phyloP scores from a whole-genome alignment of 192 early-diverging fungal genomes.

The Podila epicladia region DNA sequence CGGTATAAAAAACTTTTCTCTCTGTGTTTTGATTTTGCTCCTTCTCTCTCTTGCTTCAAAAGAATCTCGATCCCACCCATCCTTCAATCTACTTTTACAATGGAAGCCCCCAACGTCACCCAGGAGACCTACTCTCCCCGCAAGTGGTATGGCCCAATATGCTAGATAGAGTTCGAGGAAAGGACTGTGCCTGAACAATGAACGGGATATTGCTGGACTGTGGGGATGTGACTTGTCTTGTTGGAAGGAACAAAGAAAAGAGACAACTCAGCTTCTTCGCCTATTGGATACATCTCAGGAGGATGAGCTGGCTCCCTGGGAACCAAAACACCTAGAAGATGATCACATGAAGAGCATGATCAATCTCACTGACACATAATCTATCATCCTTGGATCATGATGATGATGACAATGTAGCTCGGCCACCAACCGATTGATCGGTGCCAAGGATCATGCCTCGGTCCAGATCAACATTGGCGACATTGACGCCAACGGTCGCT shows the following conservation, averaged over 20 bases:
- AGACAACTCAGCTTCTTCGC: no score
- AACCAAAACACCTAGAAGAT: no score
- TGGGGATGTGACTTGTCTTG: not conserved
- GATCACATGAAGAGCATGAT: no score
- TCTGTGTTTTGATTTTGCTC: not conserved
- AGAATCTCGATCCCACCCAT: slow-evolving; percentile 1
- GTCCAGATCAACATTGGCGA: slow-evolving; percentile 98
- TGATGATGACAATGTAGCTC: slow-evolving; percentile 64
- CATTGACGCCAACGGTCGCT: slow-evolving; percentile 84
- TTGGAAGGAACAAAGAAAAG: no score
- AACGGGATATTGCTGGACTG: no score
- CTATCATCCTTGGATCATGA: no score
- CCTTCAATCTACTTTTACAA: not conserved
- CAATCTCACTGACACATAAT: no score
- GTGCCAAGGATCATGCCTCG: slow-evolving; percentile 97
- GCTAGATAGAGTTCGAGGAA: not conserved
- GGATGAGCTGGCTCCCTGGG: no score
- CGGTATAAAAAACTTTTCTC: not conserved
- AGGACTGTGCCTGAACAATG: no score
- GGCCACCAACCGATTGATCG: slow-evolving; percentile 96
- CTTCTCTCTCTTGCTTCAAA: slow-evolving; percentile 1
- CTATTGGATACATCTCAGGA: no score
- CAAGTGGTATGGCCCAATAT: slow-evolving; percentile 15
- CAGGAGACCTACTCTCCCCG: slow-evolving; percentile 35
- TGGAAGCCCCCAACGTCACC: slow-evolving; percentile 27